Base-by-base conservation (phyloP, 2,329 filamentous ascomycete species). In the Zymoseptoria ardabiliae region DNA sequence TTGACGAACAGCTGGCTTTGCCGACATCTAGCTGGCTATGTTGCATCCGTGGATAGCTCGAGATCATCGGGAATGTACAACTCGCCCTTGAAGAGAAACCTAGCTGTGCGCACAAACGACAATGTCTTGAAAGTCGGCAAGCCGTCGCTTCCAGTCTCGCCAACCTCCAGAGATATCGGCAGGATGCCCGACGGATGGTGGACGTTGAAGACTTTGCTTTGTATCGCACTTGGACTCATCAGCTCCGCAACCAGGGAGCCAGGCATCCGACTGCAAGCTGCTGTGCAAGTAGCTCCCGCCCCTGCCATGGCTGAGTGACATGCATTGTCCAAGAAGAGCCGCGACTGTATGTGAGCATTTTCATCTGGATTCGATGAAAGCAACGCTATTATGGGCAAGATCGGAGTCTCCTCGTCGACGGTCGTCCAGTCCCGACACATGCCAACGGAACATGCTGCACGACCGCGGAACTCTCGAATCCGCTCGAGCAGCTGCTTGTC, bases 241-340 rank as follows among this genome's bases (percentile, higher is more conserved):
- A 61, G 50, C 20, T 59, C 3, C 5, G 56, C 54, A 11, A 64
- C 60, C 52, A 65, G 21, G n/a, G 56, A 59, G 8, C 63, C 60
- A 17, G 28, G 28, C 9, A 63, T 52, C 1, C 59, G 59, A 61
- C 61, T 62, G 23, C 53, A 56, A 11, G 61, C 63, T 35, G 61
- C 59, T 17, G 61, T 65, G 53, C 60, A 64, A 9, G 62, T 63
- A 19, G 63, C 61, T 23, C 62, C 62, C 23, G 59, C 58, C 8
- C 62, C 62, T 54, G 63, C 63, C 60, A 65, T 64, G 1, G 60
- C 62, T 2, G 56, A 58, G 50, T 61, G 63, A 54, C 62, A 65
- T 3, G 62, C 57, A 28, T 61, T 60, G 25, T 65, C 61, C 13
- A 63, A 55, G 23, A 62, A 63, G 20, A 65, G 53, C 22, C 63